Conservation (phyloP, 768 basidiomycete species). For the Tulasnella sp. region DNA sequence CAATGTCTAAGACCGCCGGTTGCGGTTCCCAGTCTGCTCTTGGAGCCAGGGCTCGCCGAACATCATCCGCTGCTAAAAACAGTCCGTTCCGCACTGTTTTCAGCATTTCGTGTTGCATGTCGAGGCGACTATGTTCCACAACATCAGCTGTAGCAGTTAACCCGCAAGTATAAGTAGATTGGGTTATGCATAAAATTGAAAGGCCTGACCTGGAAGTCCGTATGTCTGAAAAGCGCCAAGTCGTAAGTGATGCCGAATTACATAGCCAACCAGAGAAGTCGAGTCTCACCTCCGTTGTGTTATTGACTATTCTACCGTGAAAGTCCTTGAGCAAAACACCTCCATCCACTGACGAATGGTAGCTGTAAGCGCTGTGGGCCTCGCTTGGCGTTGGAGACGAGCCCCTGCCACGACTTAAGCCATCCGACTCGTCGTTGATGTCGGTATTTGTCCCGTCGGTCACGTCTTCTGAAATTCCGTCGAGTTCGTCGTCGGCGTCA, state of each 20-base stretch:
- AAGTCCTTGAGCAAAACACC: conserved; percentile 16
- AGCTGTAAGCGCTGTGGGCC: conserved; percentile 17
- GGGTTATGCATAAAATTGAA: no score
- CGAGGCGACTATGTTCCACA: conserved; percentile 6
- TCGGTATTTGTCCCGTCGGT: not conserved
- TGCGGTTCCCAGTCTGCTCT: not conserved
- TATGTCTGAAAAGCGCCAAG: not conserved
- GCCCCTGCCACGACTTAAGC: not conserved
- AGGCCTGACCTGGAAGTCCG: not conserved
- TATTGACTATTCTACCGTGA: conserved; percentile 24
- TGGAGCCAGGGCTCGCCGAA: conserved; percentile 20
- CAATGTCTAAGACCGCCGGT: conserved; percentile 11
- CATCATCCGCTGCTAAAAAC: conserved; percentile 1
- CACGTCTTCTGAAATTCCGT: not conserved
- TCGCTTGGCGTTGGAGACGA: not conserved
- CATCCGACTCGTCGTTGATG: not conserved
- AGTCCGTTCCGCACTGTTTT: not conserved
- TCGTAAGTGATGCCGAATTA: not conserved
- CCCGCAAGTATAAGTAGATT: not conserved
- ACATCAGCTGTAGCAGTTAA: not conserved
- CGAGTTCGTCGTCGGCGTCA: not conserved
- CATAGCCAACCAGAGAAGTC: not conserved
- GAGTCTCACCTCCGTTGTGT: conserved; percentile 19
- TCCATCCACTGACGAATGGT: conserved; percentile 20
- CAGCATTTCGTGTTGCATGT: conserved; percentile 19